Base-by-base conservation (phyloP, 2,329 filamentous ascomycete species). In the Alternaria consortialis region DNA sequence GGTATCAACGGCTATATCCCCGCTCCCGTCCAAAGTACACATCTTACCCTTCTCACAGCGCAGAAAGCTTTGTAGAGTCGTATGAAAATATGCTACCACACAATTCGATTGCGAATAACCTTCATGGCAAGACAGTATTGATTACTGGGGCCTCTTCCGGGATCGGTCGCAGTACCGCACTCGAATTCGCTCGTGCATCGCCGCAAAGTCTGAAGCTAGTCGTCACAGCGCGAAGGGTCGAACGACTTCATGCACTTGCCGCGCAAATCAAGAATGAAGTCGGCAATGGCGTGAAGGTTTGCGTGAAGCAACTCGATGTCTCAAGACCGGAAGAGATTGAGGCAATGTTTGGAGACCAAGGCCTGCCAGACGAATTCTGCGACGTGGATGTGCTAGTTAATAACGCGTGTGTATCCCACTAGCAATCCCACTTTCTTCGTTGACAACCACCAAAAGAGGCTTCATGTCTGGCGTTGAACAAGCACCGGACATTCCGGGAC, bases 121-220 rank as follows among this genome's bases (percentile, higher is more conserved):
- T 97, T 63, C 84, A 90, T 71, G 92, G 92, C 86, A 97, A 97
- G 83, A 97, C 92, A 11, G 84, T 98, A 60, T 81, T 97, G 63
- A 87, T 98, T 67, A 98, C 94, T 7, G 94, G 94, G 54, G 94
- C 94, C 43, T 95, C 91, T 4, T 94, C 92, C 36, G 94, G 94
- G 66, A 98, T 98, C 79, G 94, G 94, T 27, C 87, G 86, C 56
- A 88, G 86, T 73, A 90, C 87, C 36, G 94, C 94, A 17, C 84
- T 94, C 69, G 94, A 97, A 80, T 98, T 97, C 76, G 94, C 94
- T 15, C 88, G 92, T 60, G 93, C 93, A 1, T 87, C 89, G 6
- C 92, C 92, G 9, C 83, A 87, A 52, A 85, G 89, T 77, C 85
- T 97, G 63, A 92, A 90, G 74, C 84, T 98, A 50, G 88, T 98